Base-by-base conservation (phyloP, 164 flowering plant species). In the Nymphaea colorata region DNA sequence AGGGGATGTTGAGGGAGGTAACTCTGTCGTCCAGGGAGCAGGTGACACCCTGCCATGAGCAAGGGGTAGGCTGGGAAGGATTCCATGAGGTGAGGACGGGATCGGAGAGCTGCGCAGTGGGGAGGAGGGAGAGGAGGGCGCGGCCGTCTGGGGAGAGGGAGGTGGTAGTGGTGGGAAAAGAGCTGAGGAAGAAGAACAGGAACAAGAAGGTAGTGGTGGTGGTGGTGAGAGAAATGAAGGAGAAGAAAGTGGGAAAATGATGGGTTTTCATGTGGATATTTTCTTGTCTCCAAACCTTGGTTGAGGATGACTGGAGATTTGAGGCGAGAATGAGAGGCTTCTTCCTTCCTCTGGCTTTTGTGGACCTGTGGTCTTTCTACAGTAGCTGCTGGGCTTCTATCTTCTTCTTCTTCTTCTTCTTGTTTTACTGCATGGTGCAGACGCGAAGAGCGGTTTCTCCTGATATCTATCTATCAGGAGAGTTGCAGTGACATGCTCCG, bases 41-140 rank as follows among this genome's bases (percentile, higher is more conserved):
- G 2, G 96, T 87, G 2, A 93, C 72, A n/a, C 97, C 98, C 64
- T 83, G 79, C 98, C 98, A 93, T 64, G 90, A 81, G 72, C 98
- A 93, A 17, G 98, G 97, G 0, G 86, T 89, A 44, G 74, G 59
- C 78, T 75, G 78, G 61, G 92, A 79, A 57, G 96, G 89, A 78
- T 91, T 75, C 98, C 98, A 93, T 41, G 97, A 72, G 66, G 96
- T 81, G 14, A 91, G 84, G 3, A 85, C 18, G 3, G 89, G 71
- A 4, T 88, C n/a, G 43, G 76, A 42, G 77, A 66, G 5, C 78
- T 73, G 80, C 15, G 85, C 70, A 7, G 85, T 57, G 8, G 88
- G 64, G 57, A 90, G 73, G 10, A 93, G 90, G 62, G 96, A 84
- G 61, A 93, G 84, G n/a, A 93, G 86, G 41, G 93, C 90, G 74